phyloP scores from a whole-genome alignment of 495 filamentous ascomycete genomes.

The Hypoxylon lenormandii region DNA sequence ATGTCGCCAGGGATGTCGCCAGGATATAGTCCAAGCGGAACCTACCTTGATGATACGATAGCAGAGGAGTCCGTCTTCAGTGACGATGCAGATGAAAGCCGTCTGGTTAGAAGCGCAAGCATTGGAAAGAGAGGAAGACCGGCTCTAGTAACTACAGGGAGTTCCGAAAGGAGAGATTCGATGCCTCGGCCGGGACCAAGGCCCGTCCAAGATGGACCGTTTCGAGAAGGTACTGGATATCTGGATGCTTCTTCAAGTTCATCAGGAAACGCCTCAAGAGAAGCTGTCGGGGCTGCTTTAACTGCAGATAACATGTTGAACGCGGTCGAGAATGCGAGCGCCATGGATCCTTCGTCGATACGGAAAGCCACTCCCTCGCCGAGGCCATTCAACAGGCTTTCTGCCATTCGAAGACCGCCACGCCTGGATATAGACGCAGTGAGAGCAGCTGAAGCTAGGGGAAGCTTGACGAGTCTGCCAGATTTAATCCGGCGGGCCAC shows the following conservation, averaged over 20 bases:
- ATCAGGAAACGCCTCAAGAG: constrained; percentile 47
- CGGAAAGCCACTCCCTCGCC: constrained; percentile 52
- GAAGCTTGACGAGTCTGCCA: constrained; percentile 88
- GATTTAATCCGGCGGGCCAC: constrained; percentile 92
- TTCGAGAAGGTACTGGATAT: constrained; percentile 58
- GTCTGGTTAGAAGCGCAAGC: constrained; percentile 81
- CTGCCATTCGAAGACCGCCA: constrained; percentile 74
- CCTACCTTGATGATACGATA: constrained; percentile 60
- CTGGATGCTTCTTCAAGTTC: constrained; percentile 59
- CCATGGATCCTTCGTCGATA: constrained; percentile 53
- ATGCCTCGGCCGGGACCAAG: constrained; percentile 49
- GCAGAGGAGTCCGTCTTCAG: constrained; percentile 63
- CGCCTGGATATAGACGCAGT: constrained; percentile 82
- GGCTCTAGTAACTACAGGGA: constrained; percentile 71
- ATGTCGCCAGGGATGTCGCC: constrained; percentile 57
- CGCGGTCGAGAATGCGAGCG: constrained; percentile 60
- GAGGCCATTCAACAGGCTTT: constrained; percentile 56
- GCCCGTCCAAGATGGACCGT: constrained; percentile 53
- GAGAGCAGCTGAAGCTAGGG: constrained; percentile 79
- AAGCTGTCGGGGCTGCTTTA: constrained; percentile 44
- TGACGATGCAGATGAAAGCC: constrained; percentile 70
- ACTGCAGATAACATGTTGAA: constrained; percentile 58
- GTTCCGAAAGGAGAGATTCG: constrained; percentile 43
- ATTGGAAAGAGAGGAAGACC: constrained; percentile 79
- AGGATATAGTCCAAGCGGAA: constrained; percentile 58